A percentile compares a stretch with the other conserved stretches of the same genome.
phyloP scores from a whole-genome alignment of 2,329 filamentous ascomycete genomes.

The Biscogniauxia sp. region DNA sequence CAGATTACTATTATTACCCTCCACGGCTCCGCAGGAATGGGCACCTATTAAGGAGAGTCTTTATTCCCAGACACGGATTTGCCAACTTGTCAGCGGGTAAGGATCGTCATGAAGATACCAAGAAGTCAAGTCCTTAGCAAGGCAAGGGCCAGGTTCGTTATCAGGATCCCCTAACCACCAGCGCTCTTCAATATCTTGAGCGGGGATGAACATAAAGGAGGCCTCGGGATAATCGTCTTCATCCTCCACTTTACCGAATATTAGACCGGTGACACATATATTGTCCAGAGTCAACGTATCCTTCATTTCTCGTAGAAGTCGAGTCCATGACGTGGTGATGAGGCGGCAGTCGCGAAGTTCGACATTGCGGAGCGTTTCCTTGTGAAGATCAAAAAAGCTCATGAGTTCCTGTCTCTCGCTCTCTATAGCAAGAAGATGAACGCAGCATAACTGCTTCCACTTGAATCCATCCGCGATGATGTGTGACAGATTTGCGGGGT shows the following conservation, averaged over 20 bases:
- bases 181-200: not conserved
- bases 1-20: not conserved
- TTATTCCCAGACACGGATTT: not conserved
- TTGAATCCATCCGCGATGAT: not conserved
- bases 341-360: not conserved
- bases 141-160: not conserved
- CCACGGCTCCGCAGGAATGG: no score
- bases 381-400: slow-evolving; percentile 3
- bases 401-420: slow-evolving; percentile 6
- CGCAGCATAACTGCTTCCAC: slow-evolving; percentile 3
- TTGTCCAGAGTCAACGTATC: not conserved
- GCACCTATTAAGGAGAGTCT: no score
- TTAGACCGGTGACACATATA: not conserved
- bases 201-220: not conserved
- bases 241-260: not conserved
- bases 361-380: not conserved
- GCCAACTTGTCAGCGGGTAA: slow-evolving; percentile 3
- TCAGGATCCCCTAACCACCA: slow-evolving; percentile 1
- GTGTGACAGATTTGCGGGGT: not conserved
- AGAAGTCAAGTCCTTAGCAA: not conserved
- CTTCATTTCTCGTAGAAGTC: slow-evolving; percentile 2
- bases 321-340: slow-evolving; percentile 1
- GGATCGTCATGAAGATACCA: not conserved
- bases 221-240: not conserved
- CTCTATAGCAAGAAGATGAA: not conserved